A percentile compares a stretch with the other conserved stretches of the same genome.
Evolutionary conservation across 1,284 basidiomycete species (phyloP).

Genomic region (Fistulina hepatica): DNA sequence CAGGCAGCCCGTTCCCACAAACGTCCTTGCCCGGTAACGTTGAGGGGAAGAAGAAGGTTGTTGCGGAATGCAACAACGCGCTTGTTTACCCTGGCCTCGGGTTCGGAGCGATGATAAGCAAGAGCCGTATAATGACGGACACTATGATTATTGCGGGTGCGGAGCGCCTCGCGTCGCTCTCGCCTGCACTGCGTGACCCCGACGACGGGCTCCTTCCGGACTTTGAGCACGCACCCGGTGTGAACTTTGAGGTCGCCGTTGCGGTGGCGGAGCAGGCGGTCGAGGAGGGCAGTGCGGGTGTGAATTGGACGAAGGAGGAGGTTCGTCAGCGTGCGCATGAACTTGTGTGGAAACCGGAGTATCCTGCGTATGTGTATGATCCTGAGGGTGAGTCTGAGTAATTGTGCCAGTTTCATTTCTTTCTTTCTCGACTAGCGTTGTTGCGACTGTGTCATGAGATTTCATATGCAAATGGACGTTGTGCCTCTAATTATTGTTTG

Average conservation of each 20-base stretch:
- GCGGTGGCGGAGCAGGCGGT: slow-evolving; percentile 71
- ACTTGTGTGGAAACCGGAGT: slow-evolving; percentile 50
- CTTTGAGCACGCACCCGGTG: slow-evolving; percentile 53
- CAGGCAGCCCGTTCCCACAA: slow-evolving; percentile 76
- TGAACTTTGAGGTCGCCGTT: slow-evolving; percentile 73
- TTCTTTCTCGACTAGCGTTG: not conserved
- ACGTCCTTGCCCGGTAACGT: not conserved
- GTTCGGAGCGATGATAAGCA: slow-evolving; percentile 57
- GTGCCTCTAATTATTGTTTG: not conserved
- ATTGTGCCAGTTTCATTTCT: not conserved
- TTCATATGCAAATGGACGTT: not conserved
- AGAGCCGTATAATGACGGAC: slow-evolving; percentile 55
- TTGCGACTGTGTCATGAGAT: too few relatives aligned
- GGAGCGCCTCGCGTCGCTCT: slow-evolving; percentile 57
- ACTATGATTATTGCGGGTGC: slow-evolving; percentile 74
- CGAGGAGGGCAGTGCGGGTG: slow-evolving; percentile 54
- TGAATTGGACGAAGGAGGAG: slow-evolving; percentile 40
- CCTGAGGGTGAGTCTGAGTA: not conserved
- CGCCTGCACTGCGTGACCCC: slow-evolving; percentile 63
- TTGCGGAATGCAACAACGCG: slow-evolving; percentile 73
- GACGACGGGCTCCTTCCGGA: slow-evolving; percentile 62
- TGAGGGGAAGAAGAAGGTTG: slow-evolving; percentile 22
- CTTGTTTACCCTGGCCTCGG: slow-evolving; percentile 75
- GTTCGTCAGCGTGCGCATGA: slow-evolving; percentile 41
- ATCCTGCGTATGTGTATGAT: slow-evolving; percentile 19